Base-by-base conservation (phyloP, 2,329 filamentous ascomycete species). In the Stemphylium beticola region DNA sequence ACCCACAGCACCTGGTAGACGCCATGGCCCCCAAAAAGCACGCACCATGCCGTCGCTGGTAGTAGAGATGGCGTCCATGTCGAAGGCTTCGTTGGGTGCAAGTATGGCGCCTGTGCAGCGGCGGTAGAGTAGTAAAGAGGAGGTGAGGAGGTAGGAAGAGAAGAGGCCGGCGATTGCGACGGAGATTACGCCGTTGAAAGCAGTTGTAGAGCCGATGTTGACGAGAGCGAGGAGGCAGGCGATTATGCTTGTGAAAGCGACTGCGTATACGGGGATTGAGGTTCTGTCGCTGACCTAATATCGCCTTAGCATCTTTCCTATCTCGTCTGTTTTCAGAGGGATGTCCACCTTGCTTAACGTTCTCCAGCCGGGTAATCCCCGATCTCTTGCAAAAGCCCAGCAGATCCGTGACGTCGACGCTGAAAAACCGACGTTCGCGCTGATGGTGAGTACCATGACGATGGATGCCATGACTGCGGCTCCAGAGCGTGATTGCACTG, bases 161-260 rank as follows among this genome's bases (percentile, higher is more conserved):
- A 66, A 71, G 14, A 72, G 53, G 3, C 66, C 66, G 1, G 61
- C 65, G n/a, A 72, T 65, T 8, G 61, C 57, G 6, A 73, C 51
- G 14, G 66, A 69, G n/a, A 68, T 65, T 36, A 72, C 58, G 15
- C 58, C 65, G 40, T 65, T 68, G 60, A 71, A 72, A 3, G 65
- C 69, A 4, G 58, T 55, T 8, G 61, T 50, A 1, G 64, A 66
- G 4, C 79, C 81, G 53, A 83, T 76, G 59, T 82, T 81, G 65
- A 83, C 78, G 15, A 83, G 68, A 0, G 76, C 75, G 15, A 83
- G 72, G 3, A 82, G 64, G 20, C 71, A 64, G 26, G 76, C 74
- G 22, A 79, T 65, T 7, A 75, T 53, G 17, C 77, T 68, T 12
- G 67, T 67, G 11, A 58, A 39, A 24, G 52, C 53, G 14, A 72